Conservation (phyloP, 2,329 filamentous ascomycete species). For the Venturia asperata region DNA sequence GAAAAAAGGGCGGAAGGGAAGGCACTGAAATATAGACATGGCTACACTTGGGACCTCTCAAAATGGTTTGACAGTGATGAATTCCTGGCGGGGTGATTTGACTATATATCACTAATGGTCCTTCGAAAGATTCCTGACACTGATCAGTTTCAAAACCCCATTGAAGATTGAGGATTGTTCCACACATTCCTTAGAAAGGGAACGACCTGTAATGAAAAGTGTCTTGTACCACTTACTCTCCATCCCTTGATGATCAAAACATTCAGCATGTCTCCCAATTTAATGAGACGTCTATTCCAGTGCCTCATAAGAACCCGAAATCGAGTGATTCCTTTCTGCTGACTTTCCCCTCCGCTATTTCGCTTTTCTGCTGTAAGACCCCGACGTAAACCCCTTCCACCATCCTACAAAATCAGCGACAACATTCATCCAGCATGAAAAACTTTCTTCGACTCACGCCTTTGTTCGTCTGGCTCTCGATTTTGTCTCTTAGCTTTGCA, state of each 20-base stretch:
- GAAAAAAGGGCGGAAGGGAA: not conserved
- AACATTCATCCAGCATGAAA: too few relatives aligned
- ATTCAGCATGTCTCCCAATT: not conserved
- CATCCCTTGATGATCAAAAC: slow-evolving; percentile 1
- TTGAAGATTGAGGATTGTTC: not conserved
- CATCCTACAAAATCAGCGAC: too few relatives aligned
- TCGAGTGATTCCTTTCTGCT: not conserved
- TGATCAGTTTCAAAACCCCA: not conserved
- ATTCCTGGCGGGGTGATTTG: not conserved
- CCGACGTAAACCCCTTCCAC: too few relatives aligned
- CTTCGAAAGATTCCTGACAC: not conserved
- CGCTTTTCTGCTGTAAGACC: too few relatives aligned
- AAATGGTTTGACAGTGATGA: not conserved
- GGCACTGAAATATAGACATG: not conserved
- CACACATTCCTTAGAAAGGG: not conserved
- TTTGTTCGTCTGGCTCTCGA: too few relatives aligned
- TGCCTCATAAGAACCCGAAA: not conserved
- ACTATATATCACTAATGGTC: not conserved
- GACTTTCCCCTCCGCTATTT: too few relatives aligned
- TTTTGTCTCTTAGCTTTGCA: too few relatives aligned
- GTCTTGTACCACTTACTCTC: slow-evolving; percentile 1
- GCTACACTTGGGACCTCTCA: not conserved
- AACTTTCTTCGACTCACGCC: too few relatives aligned
- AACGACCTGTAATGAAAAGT: not conserved
- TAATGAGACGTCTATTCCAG: not conserved